These are phyloP conservation scores for Hypoxylon crocopeplum DNA, from an alignment of 495 filamentous ascomycete genomes.

Conservation along the genomic window DNA sequence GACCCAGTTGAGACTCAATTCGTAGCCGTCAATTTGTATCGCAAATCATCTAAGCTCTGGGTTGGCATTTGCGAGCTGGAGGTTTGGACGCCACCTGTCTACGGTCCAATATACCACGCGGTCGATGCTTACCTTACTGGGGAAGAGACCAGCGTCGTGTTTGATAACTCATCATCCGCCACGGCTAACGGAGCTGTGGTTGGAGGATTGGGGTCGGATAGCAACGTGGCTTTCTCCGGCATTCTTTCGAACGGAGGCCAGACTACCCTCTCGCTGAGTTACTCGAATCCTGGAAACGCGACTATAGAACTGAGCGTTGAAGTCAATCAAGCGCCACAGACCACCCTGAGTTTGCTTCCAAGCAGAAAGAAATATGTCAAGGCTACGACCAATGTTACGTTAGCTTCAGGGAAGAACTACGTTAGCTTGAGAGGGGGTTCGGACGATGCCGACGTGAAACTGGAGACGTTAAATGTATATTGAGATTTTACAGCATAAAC, in stretches of 20 bases:
- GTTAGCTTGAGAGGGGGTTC: constrained; percentile 42
- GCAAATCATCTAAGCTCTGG: constrained; percentile 27
- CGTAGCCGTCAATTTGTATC: constrained; percentile 43
- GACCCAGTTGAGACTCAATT: constrained; percentile 37
- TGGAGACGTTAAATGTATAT: constrained; percentile 32
- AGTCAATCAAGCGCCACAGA: constrained; percentile 38
- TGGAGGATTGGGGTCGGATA: constrained; percentile 33
- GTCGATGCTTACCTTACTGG: constrained; percentile 44
- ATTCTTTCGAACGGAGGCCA: constrained; percentile 29
- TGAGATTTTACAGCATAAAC: not conserved
- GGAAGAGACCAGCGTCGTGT: constrained; percentile 33
- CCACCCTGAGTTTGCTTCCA: constrained; percentile 20
- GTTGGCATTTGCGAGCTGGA: constrained; percentile 49
- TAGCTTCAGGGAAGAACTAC: constrained; percentile 43
- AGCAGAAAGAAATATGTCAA: constrained; percentile 32
- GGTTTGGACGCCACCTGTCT: constrained; percentile 42
- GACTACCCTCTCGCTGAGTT: constrained; percentile 26
- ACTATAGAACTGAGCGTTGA: constrained; percentile 28
- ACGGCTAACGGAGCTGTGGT: constrained; percentile 46
- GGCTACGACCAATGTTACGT: constrained; percentile 12
- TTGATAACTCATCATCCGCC: constrained; percentile 35
- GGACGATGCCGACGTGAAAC: constrained; percentile 17
- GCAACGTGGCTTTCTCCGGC: constrained; percentile 43
- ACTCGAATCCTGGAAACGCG: constrained; percentile 28
- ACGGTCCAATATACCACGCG: constrained; percentile 35